These are phyloP conservation scores for Geranomyces michiganensis DNA, from an alignment of 192 early-diverging fungal species.

Conservation along the genomic window DNA sequence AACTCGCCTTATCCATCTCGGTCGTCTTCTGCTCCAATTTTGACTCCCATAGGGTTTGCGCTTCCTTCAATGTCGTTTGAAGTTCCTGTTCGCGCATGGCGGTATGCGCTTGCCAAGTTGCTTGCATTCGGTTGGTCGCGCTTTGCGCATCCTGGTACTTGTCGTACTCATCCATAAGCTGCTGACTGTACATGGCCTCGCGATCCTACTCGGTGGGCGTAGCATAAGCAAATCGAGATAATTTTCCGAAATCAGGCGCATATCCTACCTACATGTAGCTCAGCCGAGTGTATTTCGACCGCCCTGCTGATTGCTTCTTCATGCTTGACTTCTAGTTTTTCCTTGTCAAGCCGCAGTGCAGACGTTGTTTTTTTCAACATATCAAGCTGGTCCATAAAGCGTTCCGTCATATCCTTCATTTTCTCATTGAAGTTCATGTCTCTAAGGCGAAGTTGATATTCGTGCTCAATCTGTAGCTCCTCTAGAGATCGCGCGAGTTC, in stretches of 20 bases:
- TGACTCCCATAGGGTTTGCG: conserved; percentile 50
- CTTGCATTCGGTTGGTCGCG: conserved; percentile 42
- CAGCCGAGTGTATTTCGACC: conserved; percentile 35
- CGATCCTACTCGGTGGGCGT: conserved; percentile 30
- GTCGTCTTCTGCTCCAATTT: conserved; percentile 41
- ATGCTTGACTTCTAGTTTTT: conserved; percentile 31
- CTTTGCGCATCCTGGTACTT: conserved; percentile 55
- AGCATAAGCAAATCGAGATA: too few relatives aligned
- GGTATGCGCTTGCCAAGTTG: conserved; percentile 52
- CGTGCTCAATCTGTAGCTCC: conserved; percentile 65
- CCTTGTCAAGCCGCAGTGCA: conserved; percentile 35
- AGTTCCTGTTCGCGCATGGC: conserved; percentile 38
- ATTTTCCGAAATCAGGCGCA: not conserved
- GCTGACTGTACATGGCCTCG: conserved; percentile 57
- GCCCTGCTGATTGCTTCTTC: conserved; percentile 47
- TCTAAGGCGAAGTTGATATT: conserved; percentile 64
- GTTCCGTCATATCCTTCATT: conserved; percentile 60
- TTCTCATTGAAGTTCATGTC: conserved; percentile 68
- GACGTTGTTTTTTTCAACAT: conserved; percentile 51
- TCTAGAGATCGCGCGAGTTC: conserved; percentile 56
- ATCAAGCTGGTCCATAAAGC: conserved; percentile 56
- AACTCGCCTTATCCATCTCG: conserved; percentile 53
- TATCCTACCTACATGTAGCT: conserved; percentile 49
- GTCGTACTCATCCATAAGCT: conserved; percentile 65
- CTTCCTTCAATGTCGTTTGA: conserved; percentile 34